Base-by-base conservation (phyloP, 2,329 filamentous ascomycete species). In the Hypoxylon sp. region DNA sequence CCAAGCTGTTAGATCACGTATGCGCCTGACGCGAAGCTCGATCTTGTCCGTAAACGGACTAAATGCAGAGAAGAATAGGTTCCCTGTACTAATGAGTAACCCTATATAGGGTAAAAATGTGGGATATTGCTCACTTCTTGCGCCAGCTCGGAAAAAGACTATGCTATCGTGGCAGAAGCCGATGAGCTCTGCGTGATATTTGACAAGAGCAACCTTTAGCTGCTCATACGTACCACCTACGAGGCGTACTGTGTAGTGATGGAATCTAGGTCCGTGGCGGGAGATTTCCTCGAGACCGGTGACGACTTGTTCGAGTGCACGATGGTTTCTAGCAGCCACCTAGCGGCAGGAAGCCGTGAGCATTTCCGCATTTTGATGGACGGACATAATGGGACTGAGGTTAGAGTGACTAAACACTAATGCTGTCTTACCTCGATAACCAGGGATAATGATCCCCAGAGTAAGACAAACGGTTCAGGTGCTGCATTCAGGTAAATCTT, bases 121-220 rank as follows among this genome's bases (percentile, higher is more conserved):
- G 34, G 34, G 3, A 27, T 47, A 12, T 29, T 19, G 3, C 50
- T 53, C 23, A 53, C 50, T 53, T 41, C n/a, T 41, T 5, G 50
- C 34, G 4, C 32, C 23, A 12, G 21, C 14, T 16, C 23, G 21
- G 23, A 53, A 53, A 37, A 53, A 53, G 6, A 12, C 37, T 2
- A 53, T 39, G 34, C 50, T 53, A 7, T 53, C 50, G 50, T 53
- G 50, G 23, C 50, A 53, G 34, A 53, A 41, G 5, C 50, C 50
- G 9, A 53, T 53, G n/a, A 53, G 50, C 37, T 53, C 50, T 29
- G 34, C 16, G 14, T 53, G 34, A 12, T 53, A 53, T 16, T 41
- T 29, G 2, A 53, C 23, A 29, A 53, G 50, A 2, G 50, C 50
- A n/a, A 41, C 23, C 23, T 29, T 39, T 0, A 53, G 23, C 34